Evolutionary conservation across 108 stramenopile species (phyloP).

Genomic region (Nannochloropsis gaditana): DNA sequence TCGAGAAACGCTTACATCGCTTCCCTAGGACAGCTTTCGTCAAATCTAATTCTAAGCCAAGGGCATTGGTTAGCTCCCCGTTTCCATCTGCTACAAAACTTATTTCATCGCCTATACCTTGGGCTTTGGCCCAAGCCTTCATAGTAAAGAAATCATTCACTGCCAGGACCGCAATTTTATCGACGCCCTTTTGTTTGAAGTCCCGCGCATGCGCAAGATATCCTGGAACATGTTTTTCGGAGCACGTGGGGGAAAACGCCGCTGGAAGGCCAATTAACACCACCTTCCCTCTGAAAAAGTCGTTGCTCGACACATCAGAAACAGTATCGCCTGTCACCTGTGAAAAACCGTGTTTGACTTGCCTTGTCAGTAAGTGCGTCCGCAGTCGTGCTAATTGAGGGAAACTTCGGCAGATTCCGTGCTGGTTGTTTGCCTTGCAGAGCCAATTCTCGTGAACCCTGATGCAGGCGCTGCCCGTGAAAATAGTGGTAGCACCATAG

Average conservation of each 20-base stretch:
- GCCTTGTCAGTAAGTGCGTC: too few relatives aligned
- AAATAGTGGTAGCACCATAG: too few relatives aligned
- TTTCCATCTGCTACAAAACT: slow-evolving; percentile 6
- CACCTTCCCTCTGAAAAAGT: not conserved
- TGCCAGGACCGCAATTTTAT: slow-evolving; percentile 20
- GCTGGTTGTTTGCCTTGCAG: too few relatives aligned
- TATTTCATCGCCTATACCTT: not conserved
- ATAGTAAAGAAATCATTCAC: slow-evolving; percentile 42
- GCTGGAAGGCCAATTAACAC: slow-evolving; percentile 6
- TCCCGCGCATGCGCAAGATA: slow-evolving; percentile 20
- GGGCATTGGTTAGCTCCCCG: not conserved
- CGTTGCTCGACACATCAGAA: not conserved
- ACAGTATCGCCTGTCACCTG: not conserved
- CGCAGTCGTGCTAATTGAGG: too few relatives aligned
- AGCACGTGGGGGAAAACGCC: slow-evolving; percentile 41
- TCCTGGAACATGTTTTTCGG: slow-evolving; percentile 33
- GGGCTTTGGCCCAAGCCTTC: slow-evolving; percentile 7
- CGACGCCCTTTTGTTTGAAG: slow-evolving; percentile 29
- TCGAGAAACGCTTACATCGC: not conserved
- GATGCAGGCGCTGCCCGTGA: too few relatives aligned
- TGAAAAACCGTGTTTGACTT: not conserved
- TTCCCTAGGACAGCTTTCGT: not conserved
- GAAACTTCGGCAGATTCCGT: too few relatives aligned
- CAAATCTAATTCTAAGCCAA: slow-evolving; percentile 9
- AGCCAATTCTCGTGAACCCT: too few relatives aligned